Percentiles rank a stretch among this genome's conserved stretches.
These are phyloP conservation scores for Climacium dendroides DNA, from an alignment of 225 moss, liverwort and hornwort genomes.

Conservation along the genomic window DNA sequence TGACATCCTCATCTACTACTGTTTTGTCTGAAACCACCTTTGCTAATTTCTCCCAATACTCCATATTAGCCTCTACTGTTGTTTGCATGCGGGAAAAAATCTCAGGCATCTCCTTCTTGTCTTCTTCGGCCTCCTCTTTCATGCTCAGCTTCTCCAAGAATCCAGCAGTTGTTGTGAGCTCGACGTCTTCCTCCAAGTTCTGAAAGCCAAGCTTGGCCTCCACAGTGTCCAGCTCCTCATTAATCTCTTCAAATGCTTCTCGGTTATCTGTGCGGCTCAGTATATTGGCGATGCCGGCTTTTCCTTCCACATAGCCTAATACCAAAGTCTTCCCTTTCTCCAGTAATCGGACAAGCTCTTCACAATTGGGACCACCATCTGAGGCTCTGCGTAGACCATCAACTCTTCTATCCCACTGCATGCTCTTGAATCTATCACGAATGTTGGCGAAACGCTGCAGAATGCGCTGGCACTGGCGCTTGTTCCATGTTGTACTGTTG, in stretches of 20 bases:
- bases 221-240: neutral
- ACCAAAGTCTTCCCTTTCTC: neutral
- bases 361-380: neutral
- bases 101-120: neutral
- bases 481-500: neutral
- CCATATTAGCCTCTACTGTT: neutral
- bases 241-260: neutral
- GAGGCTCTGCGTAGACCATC: neutral
- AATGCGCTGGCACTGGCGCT: neutral
- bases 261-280: neutral
- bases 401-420: neutral
- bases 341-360: neutral
- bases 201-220: neutral
- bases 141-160: neutral
- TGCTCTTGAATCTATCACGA: neutral
- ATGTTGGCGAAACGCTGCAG: neutral
- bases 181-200: neutral
- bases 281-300: neutral
- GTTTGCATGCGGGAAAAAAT: neutral
- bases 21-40: neutral
- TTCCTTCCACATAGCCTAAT: neutral
- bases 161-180: neutral
- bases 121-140: neutral
- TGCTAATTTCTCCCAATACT: neutral
- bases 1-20: neutral